Evolutionary conservation across 2,329 filamentous ascomycete species (phyloP).

Genomic region (Venturia nashicola): DNA sequence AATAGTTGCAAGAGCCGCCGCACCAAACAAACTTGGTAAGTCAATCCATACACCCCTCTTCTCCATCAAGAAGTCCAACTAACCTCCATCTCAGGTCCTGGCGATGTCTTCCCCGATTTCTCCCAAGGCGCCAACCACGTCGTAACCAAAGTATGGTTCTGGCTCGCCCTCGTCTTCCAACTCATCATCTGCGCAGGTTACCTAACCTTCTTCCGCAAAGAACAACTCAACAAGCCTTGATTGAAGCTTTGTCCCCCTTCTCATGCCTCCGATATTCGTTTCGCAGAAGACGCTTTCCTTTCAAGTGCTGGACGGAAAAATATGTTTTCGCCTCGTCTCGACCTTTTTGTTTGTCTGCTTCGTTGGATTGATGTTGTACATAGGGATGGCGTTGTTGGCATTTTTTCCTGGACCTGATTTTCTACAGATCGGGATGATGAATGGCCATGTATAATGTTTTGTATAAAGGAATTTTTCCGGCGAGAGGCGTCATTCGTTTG

Average conservation of each 20-base stretch:
- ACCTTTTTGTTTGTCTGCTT: neutral
- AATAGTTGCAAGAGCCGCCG: slow-evolving; percentile 47
- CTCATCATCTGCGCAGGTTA: slow-evolving; percentile 46
- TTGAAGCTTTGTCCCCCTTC: neutral
- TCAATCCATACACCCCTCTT: neutral
- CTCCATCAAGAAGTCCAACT: neutral
- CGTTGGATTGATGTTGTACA: neutral
- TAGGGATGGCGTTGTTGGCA: neutral
- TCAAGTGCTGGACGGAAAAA: slow-evolving; percentile 3
- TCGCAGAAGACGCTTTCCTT: neutral
- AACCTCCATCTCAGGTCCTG: slow-evolving; percentile 26
- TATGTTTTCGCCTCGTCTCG: neutral
- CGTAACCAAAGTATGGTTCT: slow-evolving; percentile 39
- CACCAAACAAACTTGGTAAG: slow-evolving; percentile 45
- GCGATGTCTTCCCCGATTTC: slow-evolving; percentile 50
- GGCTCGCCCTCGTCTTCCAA: slow-evolving; percentile 47
- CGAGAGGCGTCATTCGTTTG: neutral
- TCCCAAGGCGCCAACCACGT: slow-evolving; percentile 29
- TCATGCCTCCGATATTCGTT: too few species aligned
- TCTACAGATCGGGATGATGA: neutral
- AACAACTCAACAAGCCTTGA: slow-evolving; percentile 43
- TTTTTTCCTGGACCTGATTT: neutral
- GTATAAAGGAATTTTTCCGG: neutral
- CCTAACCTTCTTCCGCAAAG: slow-evolving; percentile 44
- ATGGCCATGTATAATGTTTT: neutral